Percentiles rank a stretch among this genome's conserved stretches.
Conservation (phyloP, 352 stramenopile species). For the Thalassiosira hispida region DNA sequence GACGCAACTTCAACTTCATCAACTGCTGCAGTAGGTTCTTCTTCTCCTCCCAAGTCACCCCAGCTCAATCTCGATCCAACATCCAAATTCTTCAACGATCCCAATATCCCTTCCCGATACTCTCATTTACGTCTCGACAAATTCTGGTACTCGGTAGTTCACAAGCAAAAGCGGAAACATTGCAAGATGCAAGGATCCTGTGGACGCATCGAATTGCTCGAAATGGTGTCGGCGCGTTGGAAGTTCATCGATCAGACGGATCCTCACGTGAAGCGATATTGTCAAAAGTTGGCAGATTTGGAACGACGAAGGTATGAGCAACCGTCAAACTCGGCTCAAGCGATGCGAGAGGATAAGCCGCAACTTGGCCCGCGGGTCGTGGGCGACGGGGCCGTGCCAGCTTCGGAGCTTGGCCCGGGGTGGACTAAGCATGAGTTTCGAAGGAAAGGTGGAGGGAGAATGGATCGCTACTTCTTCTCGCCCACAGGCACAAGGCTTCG, state of each 20-base stretch:
- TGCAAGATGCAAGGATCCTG: conserved; percentile 48
- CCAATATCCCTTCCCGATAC: conserved; percentile 33
- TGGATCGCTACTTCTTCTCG: no score
- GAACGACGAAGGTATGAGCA: no score
- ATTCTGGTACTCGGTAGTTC: conserved; percentile 42
- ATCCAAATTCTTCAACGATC: conserved; percentile 18
- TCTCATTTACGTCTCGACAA: conserved; percentile 35
- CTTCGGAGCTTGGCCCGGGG: no score
- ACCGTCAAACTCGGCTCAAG: no score
- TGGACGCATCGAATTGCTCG: conserved; percentile 51
- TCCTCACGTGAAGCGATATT: conserved; percentile 43
- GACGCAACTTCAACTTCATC: not conserved
- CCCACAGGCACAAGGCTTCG: no score
- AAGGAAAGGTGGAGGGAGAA: no score
- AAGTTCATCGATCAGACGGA: conserved; percentile 35
- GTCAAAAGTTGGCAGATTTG: conserved; percentile 36
- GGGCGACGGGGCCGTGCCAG: no score
- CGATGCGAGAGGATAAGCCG: no score
- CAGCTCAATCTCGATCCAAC: not conserved
- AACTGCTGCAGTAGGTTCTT: not conserved
- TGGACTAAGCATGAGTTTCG: no score
- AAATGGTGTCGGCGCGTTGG: conserved; percentile 54
- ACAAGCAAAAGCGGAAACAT: conserved; percentile 54
- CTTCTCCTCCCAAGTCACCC: not conserved
- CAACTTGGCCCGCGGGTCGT: no score